Base-by-base conservation (phyloP, 148 eudicot genomes). In the Camellia sinensis region DNA sequence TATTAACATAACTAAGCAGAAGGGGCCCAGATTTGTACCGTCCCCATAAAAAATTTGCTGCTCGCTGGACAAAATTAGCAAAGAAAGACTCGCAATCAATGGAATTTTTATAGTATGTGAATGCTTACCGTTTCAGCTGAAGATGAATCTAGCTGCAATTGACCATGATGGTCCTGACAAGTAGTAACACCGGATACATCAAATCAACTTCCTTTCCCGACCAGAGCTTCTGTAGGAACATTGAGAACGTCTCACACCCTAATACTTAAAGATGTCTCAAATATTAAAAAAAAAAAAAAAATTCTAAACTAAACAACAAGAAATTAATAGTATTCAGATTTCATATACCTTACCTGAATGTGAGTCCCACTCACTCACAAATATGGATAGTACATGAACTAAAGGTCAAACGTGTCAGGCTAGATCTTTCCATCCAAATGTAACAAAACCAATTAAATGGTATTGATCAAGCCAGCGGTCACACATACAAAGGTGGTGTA, bases 101-200 rank as follows among this genome's bases (percentile, higher is more conserved):
- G 29, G 18, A 60, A 29, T 13, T 56, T 44, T 57, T 41, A 9
- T 9, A 43, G 13, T 3, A 50, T 56, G 41, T 29, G 77, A 80
- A 77, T 2, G 41, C 83, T 82, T 85, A 85, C 87, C 46, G 72
- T 64, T 65, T 70, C 80, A 71, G 48, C 67, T 46, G 74, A 64
- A 57, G 77, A 73, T 41, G 82, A 60, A 80, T 67, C 81, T 52
- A 62, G 73, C 81, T 37, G 76, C 60, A 56, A 29, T 67, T 59
- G 80, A 50, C 64, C 67, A 53, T 73, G 84, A 44, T 74, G 37
- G 59, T 17, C 79, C 76, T 41, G 71, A 73, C 79, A 46, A 67
- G 81, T 29, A 29, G 37, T 80, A 54, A 54, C 83, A 44, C 73
- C 79, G 3, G 77, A 45, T 10, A 48, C 9, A 67, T 75, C 80